A percentile compares a stretch with the other conserved stretches of the same genome.
Conservation (phyloP, 805 yeast species). For the Priceomyces fermenticarens region DNA sequence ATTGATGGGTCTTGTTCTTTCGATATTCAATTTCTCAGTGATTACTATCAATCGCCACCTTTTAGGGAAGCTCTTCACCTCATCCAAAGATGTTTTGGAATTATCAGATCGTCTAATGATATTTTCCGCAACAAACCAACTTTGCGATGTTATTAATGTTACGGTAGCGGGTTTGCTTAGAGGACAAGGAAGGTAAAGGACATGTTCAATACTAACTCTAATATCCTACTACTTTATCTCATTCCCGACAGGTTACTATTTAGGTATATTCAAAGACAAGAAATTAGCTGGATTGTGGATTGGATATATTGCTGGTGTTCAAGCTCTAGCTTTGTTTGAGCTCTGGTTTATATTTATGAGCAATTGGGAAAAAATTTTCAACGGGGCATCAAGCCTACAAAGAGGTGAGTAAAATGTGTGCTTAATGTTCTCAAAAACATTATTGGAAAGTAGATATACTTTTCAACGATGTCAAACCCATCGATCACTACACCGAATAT, state of each 20-base stretch:
- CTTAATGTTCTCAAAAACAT: too few species aligned
- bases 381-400: background rate
- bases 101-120: conserved; percentile 54
- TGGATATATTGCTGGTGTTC: conserved; percentile 56
- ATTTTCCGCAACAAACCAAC: conserved; percentile 62
- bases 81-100: conserved; percentile 53
- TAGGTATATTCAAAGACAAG: conserved; percentile 51
- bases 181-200: conserved; percentile 83
- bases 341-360: conserved; percentile 24
- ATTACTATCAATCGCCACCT: conserved; percentile 46
- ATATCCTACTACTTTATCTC: conserved; percentile 69
- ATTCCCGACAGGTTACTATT: conserved; percentile 59
- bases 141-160: conserved; percentile 69
- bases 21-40: conserved; percentile 47
- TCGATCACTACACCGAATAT: too few species aligned
- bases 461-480: too few species aligned
- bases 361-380: conserved; percentile 27
- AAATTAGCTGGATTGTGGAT: conserved; percentile 71
- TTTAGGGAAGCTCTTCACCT: conserved; percentile 59
- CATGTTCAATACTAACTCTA: conserved; percentile 72
- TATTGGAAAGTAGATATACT: too few species aligned
- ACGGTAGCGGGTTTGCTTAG: conserved; percentile 77
- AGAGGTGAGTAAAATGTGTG: background rate
- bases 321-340: conserved; percentile 28
- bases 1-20: conserved; percentile 29